Percentiles rank a stretch among this genome's conserved stretches.
Conservation (phyloP, 1,284 basidiomycete species). For the Ceratorhiza oryzae-sativae region DNA sequence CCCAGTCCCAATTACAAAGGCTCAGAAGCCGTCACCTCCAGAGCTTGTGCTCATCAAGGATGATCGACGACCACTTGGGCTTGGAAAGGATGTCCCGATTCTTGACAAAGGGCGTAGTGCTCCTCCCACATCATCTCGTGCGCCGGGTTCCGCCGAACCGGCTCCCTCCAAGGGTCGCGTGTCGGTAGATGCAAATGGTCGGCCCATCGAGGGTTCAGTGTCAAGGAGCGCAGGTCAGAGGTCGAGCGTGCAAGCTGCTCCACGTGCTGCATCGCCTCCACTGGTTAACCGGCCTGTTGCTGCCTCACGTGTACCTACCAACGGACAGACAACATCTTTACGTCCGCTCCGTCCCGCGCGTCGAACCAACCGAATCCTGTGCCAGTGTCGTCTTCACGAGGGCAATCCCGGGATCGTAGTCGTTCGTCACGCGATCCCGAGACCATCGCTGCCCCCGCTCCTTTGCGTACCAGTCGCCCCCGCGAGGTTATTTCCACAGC, state of each 20-base stretch:
- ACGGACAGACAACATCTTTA: slow-evolving; percentile 27
- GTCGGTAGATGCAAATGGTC: slow-evolving; percentile 17
- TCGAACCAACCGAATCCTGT: background rate
- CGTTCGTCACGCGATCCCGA: slow-evolving; percentile 19
- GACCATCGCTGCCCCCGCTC: background rate
- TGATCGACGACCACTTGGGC: background rate
- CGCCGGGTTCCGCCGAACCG: background rate
- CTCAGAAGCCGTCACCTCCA: background rate
- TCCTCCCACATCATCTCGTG: background rate
- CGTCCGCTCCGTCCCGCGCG: background rate
- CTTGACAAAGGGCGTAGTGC: slow-evolving; percentile 8
- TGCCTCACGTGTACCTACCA: slow-evolving; percentile 14
- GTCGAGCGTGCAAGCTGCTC: slow-evolving; percentile 18
- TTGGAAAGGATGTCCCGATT: slow-evolving; percentile 25
- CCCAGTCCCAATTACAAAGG: background rate
- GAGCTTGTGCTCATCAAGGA: slow-evolving; percentile 29
- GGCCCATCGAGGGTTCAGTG: background rate
- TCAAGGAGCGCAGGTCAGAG: slow-evolving; percentile 12
- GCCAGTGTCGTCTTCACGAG: slow-evolving; percentile 5
- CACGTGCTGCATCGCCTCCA: slow-evolving; percentile 29
- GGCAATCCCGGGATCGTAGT: background rate
- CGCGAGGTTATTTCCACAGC: slow-evolving; percentile 1
- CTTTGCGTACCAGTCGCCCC: slow-evolving; percentile 15
- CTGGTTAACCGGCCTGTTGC: slow-evolving; percentile 28
- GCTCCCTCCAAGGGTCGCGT: slow-evolving; percentile 14